Percentiles rank a stretch among this genome's conserved stretches.
phyloP scores from a whole-genome alignment of 164 flowering plant species.

The Magnolia officinalis region DNA sequence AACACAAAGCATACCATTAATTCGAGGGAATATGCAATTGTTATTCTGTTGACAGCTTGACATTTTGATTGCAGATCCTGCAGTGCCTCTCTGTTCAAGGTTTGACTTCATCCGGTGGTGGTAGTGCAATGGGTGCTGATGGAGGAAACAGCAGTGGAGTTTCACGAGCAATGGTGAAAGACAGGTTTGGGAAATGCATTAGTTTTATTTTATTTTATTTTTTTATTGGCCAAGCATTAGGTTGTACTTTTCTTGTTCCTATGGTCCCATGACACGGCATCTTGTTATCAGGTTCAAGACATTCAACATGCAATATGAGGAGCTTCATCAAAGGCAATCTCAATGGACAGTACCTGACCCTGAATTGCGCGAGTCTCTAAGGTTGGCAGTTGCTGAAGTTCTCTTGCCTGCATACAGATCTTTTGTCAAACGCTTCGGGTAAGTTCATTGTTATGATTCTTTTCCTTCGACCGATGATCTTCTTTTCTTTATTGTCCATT shows the following conservation, averaged over 20 bases:
- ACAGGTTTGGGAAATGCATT: constrained; percentile 37
- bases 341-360: constrained; percentile 98
- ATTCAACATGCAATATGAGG: constrained; percentile 83
- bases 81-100: constrained; percentile 75
- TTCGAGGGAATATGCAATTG: neutral
- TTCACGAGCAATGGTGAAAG: constrained; percentile 79
- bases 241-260: neutral
- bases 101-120: constrained; percentile 58
- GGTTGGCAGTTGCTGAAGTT: constrained; percentile 96
- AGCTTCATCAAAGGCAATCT: constrained; percentile 90
- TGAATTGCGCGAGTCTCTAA: constrained; percentile 84
- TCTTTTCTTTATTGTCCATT: neutral
- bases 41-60: neutral
- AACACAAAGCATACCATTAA: neutral
- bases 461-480: neutral
- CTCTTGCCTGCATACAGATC: constrained; percentile 93
- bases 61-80: constrained; percentile 53
- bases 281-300: constrained; percentile 54
- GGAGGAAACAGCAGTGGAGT: constrained; percentile 54
- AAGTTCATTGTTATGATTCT: constrained; percentile 11
- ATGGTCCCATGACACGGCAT: neutral
- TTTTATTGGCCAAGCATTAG: neutral
- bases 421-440: constrained; percentile 85
- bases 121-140: constrained; percentile 45
- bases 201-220: neutral